Percentiles rank a stretch among this genome's conserved stretches.
These are phyloP conservation scores for Carex parvula DNA, from an alignment of 176 grass and related monocot species.

Conservation along the genomic window DNA sequence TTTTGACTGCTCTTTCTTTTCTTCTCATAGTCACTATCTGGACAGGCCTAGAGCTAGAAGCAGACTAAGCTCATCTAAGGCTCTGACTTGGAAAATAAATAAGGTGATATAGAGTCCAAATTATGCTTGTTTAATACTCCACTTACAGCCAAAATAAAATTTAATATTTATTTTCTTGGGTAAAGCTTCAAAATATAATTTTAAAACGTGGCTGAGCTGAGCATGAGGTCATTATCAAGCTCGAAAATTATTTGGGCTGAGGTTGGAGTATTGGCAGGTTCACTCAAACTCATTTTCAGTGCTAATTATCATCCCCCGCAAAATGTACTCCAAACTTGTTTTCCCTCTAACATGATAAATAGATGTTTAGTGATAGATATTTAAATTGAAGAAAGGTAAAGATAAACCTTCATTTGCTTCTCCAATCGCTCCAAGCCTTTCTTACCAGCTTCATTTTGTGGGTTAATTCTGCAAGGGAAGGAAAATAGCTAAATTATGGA, in stretches of 20 bases:
- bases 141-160: not conserved
- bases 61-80: not conserved
- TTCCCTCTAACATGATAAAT: not conserved
- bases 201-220: not conserved
- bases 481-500: not conserved
- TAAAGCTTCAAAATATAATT: not conserved
- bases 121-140: not conserved
- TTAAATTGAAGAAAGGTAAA: constrained; percentile 6
- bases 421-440: constrained; percentile 90
- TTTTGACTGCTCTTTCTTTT: not conserved
- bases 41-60: not conserved
- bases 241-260: not conserved
- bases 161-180: not conserved
- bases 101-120: not conserved
- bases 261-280: not conserved
- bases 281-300: not conserved
- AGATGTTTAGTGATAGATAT: not conserved
- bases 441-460: constrained; percentile 87
- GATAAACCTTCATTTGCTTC: constrained; percentile 96
- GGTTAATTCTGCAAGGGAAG: constrained; percentile 67
- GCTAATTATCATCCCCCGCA: not conserved
- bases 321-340: not conserved
- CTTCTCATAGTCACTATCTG: not conserved
- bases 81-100: not conserved
- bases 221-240: not conserved